These are phyloP conservation scores for Sporothrix mexicana DNA, from an alignment of 2,329 filamentous ascomycete species.

Conservation along the genomic window DNA sequence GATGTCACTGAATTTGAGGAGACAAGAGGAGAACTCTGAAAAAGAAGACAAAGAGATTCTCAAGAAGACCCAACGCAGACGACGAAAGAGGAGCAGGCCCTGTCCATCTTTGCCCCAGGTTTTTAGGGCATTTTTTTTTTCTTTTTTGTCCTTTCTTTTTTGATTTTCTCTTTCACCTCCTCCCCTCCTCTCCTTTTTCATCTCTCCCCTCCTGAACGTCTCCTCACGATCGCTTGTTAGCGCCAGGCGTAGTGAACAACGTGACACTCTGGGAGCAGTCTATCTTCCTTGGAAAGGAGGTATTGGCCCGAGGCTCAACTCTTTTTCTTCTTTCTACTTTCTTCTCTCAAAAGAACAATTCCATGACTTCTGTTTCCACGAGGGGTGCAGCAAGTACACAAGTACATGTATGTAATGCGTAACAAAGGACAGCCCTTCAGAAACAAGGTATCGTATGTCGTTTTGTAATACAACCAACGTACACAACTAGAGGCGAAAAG, in stretches of 20 bases:
- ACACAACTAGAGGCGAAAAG: not conserved
- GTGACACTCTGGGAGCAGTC: not conserved
- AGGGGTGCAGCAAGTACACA: too few species aligned
- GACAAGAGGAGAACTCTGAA: not conserved
- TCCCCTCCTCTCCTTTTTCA: not conserved
- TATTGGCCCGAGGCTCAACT: not conserved
- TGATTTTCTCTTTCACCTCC: not conserved
- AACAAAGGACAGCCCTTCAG: not conserved
- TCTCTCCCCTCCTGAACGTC: slow-evolving; percentile 11
- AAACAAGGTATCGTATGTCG: not conserved
- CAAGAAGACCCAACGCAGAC: not conserved
- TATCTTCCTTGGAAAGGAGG: not conserved
- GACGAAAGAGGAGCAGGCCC: slow-evolving; percentile 13
- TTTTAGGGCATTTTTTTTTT: not conserved
- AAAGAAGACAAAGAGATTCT: not conserved
- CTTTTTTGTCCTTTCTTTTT: not conserved
- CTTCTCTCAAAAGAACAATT: too few species aligned
- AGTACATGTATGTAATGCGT: not conserved
- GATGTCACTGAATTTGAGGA: not conserved
- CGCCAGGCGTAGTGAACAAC: not conserved
- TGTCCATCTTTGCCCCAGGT: slow-evolving; percentile 19
- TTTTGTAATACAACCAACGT: not conserved
- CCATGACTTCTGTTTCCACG: too few species aligned
- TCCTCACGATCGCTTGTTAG: slow-evolving; percentile 6
- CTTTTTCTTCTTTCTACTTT: too few species aligned